These are phyloP conservation scores for Telopea speciosissima DNA, from an alignment of 177 flowering plant species.

Conservation along the genomic window DNA sequence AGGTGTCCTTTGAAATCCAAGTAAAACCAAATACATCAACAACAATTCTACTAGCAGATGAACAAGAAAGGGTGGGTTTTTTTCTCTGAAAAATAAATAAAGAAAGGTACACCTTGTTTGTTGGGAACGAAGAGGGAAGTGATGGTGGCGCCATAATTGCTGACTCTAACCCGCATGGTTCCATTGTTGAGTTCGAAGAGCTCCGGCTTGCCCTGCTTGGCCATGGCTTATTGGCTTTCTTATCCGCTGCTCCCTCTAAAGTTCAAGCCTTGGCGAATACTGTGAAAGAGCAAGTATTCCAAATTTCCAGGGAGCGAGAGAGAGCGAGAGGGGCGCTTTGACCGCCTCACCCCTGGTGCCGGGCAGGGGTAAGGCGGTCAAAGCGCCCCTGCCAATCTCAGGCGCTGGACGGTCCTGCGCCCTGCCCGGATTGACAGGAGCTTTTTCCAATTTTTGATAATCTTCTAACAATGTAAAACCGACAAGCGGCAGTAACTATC, in stretches of 20 bases:
- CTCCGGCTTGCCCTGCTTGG: slow-evolving; percentile 31
- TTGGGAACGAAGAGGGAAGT: slow-evolving; percentile 72
- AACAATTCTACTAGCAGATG: not conserved
- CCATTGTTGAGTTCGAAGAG: slow-evolving; percentile 89
- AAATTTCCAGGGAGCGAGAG: not conserved
- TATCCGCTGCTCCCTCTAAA: not conserved
- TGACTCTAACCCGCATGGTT: slow-evolving; percentile 54
- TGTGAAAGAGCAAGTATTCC: not conserved
- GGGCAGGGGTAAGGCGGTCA: no score
- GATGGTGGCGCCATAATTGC: slow-evolving; percentile 78
- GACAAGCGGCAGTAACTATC: no score
- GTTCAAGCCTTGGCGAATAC: not conserved
- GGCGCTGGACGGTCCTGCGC: no score
- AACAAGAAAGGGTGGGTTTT: not conserved
- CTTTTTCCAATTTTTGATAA: no score
- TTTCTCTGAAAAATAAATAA: not conserved
- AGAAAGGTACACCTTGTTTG: slow-evolving; percentile 45
- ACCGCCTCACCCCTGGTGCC: no score
- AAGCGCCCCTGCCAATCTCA: no score
- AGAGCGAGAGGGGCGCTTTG: not conserved
- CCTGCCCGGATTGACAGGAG: no score
- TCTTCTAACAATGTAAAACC: no score
- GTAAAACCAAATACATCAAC: not conserved
- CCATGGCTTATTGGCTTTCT: slow-evolving; percentile 13
- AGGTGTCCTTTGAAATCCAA: slow-evolving; percentile 44